Evolutionary conservation across 148 eudicot genomes (phyloP).

Genomic region (Heliamphora exappendiculata): DNA sequence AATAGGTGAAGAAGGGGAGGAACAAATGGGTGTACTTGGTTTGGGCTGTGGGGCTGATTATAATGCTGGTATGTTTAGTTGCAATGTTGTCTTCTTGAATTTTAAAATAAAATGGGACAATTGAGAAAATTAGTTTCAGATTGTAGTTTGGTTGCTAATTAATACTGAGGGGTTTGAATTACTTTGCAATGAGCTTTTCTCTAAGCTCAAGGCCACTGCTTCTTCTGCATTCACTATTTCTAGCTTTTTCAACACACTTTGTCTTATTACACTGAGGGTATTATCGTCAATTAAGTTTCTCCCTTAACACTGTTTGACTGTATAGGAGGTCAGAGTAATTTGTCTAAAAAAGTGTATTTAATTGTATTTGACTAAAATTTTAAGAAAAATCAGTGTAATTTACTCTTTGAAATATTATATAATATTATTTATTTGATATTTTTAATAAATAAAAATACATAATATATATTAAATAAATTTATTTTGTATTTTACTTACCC

Average conservation of each 20-base stretch:
- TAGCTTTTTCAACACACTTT: background rate
- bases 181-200: slow-evolving; percentile 11
- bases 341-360: too few species aligned
- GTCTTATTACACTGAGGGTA: background rate
- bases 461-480: too few species aligned
- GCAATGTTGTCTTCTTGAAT: slow-evolving; percentile 30
- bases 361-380: too few species aligned
- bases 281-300: too few species aligned
- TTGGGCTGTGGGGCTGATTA: slow-evolving; percentile 37
- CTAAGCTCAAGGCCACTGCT: slow-evolving; percentile 19
- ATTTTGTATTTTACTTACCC: too few species aligned
- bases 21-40: slow-evolving; percentile 43
- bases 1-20: slow-evolving; percentile 57
- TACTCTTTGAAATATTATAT: too few species aligned
- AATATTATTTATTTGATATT: too few species aligned
- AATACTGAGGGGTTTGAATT: background rate
- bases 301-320: too few species aligned
- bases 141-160: background rate
- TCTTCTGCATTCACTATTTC: background rate
- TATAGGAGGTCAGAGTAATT: too few species aligned
- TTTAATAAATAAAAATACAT: too few species aligned
- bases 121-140: background rate
- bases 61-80: slow-evolving; percentile 51
- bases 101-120: background rate
- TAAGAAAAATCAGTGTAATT: too few species aligned